A percentile compares a stretch with the other conserved stretches of the same genome.
Evolutionary conservation across 106 monocot species (phyloP).

Genomic region (Dioscorea alata): DNA sequence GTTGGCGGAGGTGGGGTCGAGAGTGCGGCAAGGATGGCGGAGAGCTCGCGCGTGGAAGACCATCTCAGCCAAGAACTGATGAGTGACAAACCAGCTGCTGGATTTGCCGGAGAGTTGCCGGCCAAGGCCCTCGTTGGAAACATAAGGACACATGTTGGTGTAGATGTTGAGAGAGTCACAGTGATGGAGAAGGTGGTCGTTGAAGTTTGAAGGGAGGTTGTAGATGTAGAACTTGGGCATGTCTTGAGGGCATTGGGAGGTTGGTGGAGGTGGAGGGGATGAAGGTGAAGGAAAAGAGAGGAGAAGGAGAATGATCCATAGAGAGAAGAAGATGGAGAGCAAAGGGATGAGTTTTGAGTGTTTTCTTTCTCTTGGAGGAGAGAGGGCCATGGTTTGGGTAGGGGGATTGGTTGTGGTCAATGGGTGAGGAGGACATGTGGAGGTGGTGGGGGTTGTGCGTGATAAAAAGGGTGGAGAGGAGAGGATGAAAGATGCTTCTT

Average conservation of each 20-base stretch:
- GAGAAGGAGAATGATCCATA: conserved; percentile 21
- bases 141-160: conserved; percentile 66
- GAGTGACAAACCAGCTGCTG: conserved; percentile 39
- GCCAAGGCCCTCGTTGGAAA: conserved; percentile 59
- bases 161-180: conserved; percentile 39
- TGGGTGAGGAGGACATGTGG: too few relatives aligned
- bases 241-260: conserved; percentile 18
- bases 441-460: too few relatives aligned
- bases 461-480: too few relatives aligned
- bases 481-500: too few relatives aligned
- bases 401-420: too few relatives aligned
- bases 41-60: conserved; percentile 52
- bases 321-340: conserved; percentile 10
- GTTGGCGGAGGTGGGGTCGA: conserved; percentile 14
- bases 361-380: too few relatives aligned
- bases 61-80: conserved; percentile 64
- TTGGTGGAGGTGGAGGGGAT: background rate
- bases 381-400: too few relatives aligned
- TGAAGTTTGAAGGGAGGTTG: conserved; percentile 40
- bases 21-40: conserved; percentile 47
- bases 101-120: conserved; percentile 10
- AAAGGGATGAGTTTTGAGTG: conserved; percentile 13
- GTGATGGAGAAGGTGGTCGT: conserved; percentile 28
- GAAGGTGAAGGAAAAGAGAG: conserved; percentile 4
- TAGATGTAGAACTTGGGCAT: conserved; percentile 44